Evolutionary conservation across 2,329 filamentous ascomycete species (phyloP).

Genomic region (Neonectria neomacrospora): DNA sequence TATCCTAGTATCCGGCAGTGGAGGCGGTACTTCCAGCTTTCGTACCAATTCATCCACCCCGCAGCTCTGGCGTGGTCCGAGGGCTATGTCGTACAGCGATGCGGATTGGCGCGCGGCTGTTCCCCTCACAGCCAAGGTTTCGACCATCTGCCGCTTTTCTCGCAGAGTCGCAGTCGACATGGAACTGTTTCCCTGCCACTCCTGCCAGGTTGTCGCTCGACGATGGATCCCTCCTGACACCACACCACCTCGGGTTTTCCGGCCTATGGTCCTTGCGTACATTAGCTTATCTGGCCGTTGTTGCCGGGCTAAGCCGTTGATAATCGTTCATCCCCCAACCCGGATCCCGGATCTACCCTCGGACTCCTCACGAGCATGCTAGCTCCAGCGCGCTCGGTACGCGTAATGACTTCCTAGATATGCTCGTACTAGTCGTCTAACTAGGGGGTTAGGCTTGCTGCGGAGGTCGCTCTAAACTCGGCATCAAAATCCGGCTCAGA

Average conservation of each 20-base stretch:
- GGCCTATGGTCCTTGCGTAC: neutral
- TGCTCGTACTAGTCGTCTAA: neutral
- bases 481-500: neutral
- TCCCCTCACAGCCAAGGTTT: slow-evolving; percentile 33
- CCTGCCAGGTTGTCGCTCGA: neutral
- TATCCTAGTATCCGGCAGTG: slow-evolving; percentile 21
- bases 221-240: neutral
- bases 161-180: neutral
- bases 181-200: neutral
- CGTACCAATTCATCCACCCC: slow-evolving; percentile 25
- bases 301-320: neutral
- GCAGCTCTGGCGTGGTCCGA: slow-evolving; percentile 31
- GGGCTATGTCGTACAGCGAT: slow-evolving; percentile 24
- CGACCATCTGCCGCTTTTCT: slow-evolving; percentile 13
- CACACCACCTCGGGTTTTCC: neutral
- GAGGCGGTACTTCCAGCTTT: slow-evolving; percentile 19
- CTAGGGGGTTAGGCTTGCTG: neutral
- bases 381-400: neutral
- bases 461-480: neutral
- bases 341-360: neutral
- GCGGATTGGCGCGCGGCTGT: slow-evolving; percentile 33
- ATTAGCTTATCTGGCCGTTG: neutral
- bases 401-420: neutral
- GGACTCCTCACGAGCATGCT: neutral
- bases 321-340: neutral